phyloP scores from a whole-genome alignment of 2,329 filamentous ascomycete genomes.

The Fusarium sp. region DNA sequence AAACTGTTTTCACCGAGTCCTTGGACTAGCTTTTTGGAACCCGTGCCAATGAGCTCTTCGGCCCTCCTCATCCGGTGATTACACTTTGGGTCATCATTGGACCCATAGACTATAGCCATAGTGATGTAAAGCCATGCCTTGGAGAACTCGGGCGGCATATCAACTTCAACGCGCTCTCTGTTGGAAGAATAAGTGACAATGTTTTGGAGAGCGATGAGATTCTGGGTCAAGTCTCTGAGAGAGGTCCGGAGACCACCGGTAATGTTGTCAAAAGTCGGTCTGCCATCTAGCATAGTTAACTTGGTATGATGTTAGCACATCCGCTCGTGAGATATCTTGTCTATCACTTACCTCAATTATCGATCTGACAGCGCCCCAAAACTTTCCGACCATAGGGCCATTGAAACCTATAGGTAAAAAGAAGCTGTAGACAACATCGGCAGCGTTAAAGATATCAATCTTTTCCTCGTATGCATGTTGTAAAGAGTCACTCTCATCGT shows the following conservation, averaged over 20 bases:
- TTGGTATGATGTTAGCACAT: constrained; percentile 24
- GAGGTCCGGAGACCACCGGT: constrained; percentile 30
- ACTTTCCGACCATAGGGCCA: constrained; percentile 56
- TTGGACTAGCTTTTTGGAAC: constrained; percentile 55
- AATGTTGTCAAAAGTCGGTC: constrained; percentile 11
- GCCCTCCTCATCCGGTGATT: constrained; percentile 49
- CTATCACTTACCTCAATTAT: constrained; percentile 47
- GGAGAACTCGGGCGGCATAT: constrained; percentile 53
- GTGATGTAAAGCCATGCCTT: constrained; percentile 59
- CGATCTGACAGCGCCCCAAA: constrained; percentile 57
- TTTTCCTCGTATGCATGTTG: constrained; percentile 49
- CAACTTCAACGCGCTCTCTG: constrained; percentile 48
- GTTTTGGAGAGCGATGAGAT: constrained; percentile 48
- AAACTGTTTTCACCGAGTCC: constrained; percentile 50
- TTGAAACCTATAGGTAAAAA: constrained; percentile 56
- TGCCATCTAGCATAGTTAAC: constrained; percentile 14
- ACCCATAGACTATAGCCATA: constrained; percentile 52
- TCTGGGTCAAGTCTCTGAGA: constrained; percentile 42
- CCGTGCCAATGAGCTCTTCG: constrained; percentile 49
- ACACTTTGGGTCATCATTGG: constrained; percentile 42
- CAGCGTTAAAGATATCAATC: constrained; percentile 57
- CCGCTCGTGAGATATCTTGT: background rate
- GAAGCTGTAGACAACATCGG: constrained; percentile 56
- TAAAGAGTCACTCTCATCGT: constrained; percentile 40
- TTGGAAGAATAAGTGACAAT: constrained; percentile 47